Conservation (phyloP, 202 grass and related monocot genomes). For the Schoenoplectus tabernaemontani region DNA sequence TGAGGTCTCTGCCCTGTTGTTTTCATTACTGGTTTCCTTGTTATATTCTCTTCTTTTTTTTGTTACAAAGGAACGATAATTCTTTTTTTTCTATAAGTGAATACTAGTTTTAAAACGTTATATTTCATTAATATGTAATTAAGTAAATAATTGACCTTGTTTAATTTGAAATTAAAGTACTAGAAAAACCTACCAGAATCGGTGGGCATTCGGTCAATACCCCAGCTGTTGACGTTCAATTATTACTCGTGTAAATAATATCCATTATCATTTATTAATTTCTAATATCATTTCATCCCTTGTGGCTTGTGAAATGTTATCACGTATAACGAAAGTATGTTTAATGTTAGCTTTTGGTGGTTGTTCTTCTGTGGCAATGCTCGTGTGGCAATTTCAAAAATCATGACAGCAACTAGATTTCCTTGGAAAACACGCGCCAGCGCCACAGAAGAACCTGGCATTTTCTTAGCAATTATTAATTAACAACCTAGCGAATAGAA, state of each 20-base stretch:
- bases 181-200: neutral
- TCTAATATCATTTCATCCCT: too few species aligned
- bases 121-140: neutral
- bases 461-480: neutral
- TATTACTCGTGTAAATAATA: conserved; percentile 20
- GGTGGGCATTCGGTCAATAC: conserved; percentile 17
- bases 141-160: neutral
- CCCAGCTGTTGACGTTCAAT: conserved; percentile 6
- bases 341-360: neutral
- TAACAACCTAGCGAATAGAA: too few species aligned
- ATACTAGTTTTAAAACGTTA: neutral
- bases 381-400: too few species aligned
- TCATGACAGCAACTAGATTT: too few species aligned
- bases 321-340: too few species aligned
- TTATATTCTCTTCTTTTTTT: too few species aligned
- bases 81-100: neutral
- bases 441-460: neutral
- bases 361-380: neutral
- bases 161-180: neutral
- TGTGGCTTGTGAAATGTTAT: too few species aligned
- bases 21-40: neutral
- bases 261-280: too few species aligned
- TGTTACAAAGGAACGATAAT: too few species aligned
- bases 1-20: neutral
- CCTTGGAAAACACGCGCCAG: too few species aligned